Base-by-base conservation (phyloP, 2,329 filamentous ascomycete species). In the Aureobasidium sp. region DNA sequence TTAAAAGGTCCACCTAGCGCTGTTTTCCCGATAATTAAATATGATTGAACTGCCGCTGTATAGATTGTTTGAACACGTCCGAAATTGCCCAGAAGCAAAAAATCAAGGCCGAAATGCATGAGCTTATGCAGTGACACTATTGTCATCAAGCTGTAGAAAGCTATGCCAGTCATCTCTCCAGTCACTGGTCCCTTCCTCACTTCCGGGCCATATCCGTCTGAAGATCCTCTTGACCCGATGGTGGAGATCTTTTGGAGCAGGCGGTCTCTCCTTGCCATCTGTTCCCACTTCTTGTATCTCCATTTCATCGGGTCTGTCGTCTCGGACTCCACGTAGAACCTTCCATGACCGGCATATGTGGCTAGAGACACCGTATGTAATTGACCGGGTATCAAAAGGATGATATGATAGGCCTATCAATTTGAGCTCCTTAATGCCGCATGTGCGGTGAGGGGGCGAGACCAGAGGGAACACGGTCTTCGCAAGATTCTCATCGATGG, bases 251-350 rank as follows among this genome's bases (percentile, higher is more conserved):
- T 27, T 2, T 4, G 48, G 48, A 52, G n/a, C 9, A 36, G 30
- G 8, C 21, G 1, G 1, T 37, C 34, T 30, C 2, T 6, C 4
- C 10, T 3, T 3, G 2, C 10, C 0, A 4, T 3, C 5, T 37
- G 9, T 11, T 1, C 4, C 13, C n/a, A 52, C 4, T n/a, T 52
- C 21, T 25, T 7, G 32, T 52, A 16, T 27, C 16, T 27, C 21
- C 1, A 52, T 0, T 16, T 37, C n/a, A 27, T 11, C 21, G 16
- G n/a, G 10, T 4, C 3, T 13, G 9, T 52, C 48, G 27, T 52
- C 48, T 15, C 48, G 32, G 10, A 52, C 21, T 21, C 21, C 21
- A 1, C 21, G 21, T 21, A 1, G 1, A 21, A 21, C 1, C 21
- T 21, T 1, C 1, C 1, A 21, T 21, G 21, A 21, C 21, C 21